phyloP scores from a whole-genome alignment of 306 rosid species.

The Vachellia pachyceras region DNA sequence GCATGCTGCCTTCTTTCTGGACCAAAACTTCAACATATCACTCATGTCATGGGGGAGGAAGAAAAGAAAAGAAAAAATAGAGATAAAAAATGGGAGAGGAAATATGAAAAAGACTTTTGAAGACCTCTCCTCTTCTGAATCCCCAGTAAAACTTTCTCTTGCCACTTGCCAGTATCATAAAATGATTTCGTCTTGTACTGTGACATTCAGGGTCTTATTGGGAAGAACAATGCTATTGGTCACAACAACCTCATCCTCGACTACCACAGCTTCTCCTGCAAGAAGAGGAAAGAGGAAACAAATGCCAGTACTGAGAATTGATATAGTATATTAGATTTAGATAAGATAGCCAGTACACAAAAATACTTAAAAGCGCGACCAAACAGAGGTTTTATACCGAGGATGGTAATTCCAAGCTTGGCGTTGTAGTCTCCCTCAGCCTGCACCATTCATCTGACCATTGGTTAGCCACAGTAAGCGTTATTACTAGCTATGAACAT shows the following conservation, averaged over 20 bases:
- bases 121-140: slow-evolving; percentile 27
- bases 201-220: slow-evolving; percentile 81
- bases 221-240: slow-evolving; percentile 95
- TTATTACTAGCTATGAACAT: too few species aligned
- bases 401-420: slow-evolving; percentile 87
- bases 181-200: slow-evolving; percentile 94
- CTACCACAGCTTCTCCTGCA: slow-evolving; percentile 59
- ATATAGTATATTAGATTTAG: background rate
- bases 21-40: slow-evolving; percentile 28
- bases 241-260: slow-evolving; percentile 93
- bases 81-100: slow-evolving; percentile 8
- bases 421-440: slow-evolving; percentile 79
- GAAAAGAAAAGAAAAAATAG: slow-evolving; percentile 1
- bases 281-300: background rate
- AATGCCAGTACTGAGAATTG: background rate
- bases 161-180: too few species aligned
- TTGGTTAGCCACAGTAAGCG: slow-evolving; percentile 14
- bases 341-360: background rate
- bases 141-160: slow-evolving; percentile 15
- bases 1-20: slow-evolving; percentile 11
- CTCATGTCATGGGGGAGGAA: background rate
- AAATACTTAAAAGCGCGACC: background rate
- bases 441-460: slow-evolving; percentile 57
- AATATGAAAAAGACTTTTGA: slow-evolving; percentile 5
- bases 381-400: slow-evolving; percentile 52